Base-by-base conservation (phyloP, 768 basidiomycete species). In the Serendipita vermifera region DNA sequence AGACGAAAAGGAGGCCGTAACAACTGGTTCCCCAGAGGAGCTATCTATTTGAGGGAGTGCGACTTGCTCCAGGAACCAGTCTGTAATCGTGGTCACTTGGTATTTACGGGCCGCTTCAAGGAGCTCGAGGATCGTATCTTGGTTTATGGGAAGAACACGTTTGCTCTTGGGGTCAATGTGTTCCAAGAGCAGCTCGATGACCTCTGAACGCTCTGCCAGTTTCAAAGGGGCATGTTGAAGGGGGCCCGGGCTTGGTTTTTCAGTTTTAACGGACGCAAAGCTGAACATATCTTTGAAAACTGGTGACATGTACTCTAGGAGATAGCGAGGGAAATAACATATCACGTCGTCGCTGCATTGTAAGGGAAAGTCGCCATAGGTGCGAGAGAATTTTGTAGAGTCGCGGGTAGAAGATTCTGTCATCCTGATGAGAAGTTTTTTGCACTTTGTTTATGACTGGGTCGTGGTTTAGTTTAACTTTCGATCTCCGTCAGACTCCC, bases 51-150 rank as follows among this genome's bases (percentile, higher is more conserved):
- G n/a, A n/a, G 20, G 15, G 20, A 15, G 46, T 29, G n/a, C 4
- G 15, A 51, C n/a, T 29, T 17, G 24, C 9, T 17, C 7, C n/a
- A n/a, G 17, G 20, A 51, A 51, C 6, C 46, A n/a, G n/a, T 22
- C 46, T 20, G 31, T 9, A n/a, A 51, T 26, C 15, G 7, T 22
- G 9, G 11, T 9, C 22, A 51, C 27, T 29, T 29, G 46, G n/a
- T 51, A 51, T 51, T 51, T 51, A 29, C 27, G 46, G 5, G 46
- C 46, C 22, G 22, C 22, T 29, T 51, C 46, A 15, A 51, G 29
- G n/a, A 51, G 9, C 5, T 51, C 17, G 4, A 51, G n/a, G 22
- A 51, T 7, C n/a, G 46, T 41, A n/a, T 41, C 39, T 9, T 41
- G 5, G 39, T 41, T 17, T 17, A 9, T n/a, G 39, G 39, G 17